These are phyloP conservation scores for Pseudogymnoascus sp. DNA, from an alignment of 2,329 filamentous ascomycete genomes.

Conservation along the genomic window DNA sequence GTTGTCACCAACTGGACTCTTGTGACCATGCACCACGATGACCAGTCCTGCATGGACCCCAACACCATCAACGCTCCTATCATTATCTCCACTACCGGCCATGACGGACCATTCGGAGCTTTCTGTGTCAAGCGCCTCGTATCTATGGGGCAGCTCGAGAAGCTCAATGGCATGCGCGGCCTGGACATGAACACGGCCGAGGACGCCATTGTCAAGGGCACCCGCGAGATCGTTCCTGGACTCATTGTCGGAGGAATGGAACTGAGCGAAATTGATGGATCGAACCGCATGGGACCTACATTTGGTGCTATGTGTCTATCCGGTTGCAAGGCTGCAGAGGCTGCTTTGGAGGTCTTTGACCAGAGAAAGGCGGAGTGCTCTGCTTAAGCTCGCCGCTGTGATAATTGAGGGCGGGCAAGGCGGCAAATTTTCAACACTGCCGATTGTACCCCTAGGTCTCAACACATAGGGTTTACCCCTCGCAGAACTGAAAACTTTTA, in stretches of 20 bases:
- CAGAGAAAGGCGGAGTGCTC: conserved; percentile 58
- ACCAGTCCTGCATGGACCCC: conserved; percentile 93
- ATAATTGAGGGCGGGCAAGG: background rate
- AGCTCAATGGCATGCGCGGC: conserved; percentile 85
- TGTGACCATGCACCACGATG: conserved; percentile 77
- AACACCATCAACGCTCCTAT: conserved; percentile 93
- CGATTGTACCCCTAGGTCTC: background rate
- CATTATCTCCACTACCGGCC: conserved; percentile 82
- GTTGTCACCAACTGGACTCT: conserved; percentile 96
- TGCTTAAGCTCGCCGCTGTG: conserved; percentile 5
- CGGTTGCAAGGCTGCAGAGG: conserved; percentile 86
- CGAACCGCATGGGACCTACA: conserved; percentile 84
- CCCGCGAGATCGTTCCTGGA: conserved; percentile 78
- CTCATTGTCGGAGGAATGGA: conserved; percentile 95
- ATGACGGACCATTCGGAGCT: conserved; percentile 84
- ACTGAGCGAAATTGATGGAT: conserved; percentile 79
- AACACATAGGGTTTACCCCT: background rate
- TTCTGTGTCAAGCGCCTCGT: conserved; percentile 89
- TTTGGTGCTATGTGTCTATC: conserved; percentile 84
- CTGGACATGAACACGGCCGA: conserved; percentile 88
- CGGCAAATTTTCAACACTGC: background rate
- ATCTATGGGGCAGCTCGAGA: conserved; percentile 74
- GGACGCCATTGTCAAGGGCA: conserved; percentile 88
- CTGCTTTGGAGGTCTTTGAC: conserved; percentile 70
- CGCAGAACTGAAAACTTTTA: background rate